A percentile compares a stretch with the other conserved stretches of the same genome.
Conservation (phyloP, 345 rosid genomes). For the Populus deltoides region DNA sequence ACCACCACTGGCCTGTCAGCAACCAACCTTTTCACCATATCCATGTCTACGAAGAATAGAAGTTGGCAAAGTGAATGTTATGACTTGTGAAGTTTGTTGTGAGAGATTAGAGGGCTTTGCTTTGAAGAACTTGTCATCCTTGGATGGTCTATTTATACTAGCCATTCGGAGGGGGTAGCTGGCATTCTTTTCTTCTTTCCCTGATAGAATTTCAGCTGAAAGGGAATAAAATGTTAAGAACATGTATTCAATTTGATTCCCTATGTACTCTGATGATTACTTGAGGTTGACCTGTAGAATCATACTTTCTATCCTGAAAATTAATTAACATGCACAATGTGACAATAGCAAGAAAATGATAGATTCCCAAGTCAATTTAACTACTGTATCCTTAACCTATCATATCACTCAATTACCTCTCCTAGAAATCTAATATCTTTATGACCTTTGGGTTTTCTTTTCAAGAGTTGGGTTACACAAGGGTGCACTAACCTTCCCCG, state of each 20-base stretch:
- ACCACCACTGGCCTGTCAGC: conserved; percentile 73
- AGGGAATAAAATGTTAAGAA: conserved; percentile 14
- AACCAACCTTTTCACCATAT: conserved; percentile 47
- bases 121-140: conserved; percentile 6
- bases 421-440: not conserved
- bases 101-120: conserved; percentile 8
- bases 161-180: not conserved
- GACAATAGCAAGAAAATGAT: not conserved
- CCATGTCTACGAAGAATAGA: conserved; percentile 28
- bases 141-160: conserved; percentile 28
- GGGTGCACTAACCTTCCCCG: not conserved
- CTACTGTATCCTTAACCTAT: not conserved
- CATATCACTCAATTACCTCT: not conserved
- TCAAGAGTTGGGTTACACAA: not conserved
- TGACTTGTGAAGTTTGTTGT: not conserved
- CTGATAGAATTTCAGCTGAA: not conserved
- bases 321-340: not conserved
- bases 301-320: not conserved
- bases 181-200: not conserved
- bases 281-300: conserved; percentile 4
- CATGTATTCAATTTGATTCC: conserved; percentile 13
- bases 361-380: not conserved
- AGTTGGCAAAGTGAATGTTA: not conserved
- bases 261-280: conserved; percentile 4
- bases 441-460: not conserved